Conservation (phyloP, 345 rosid species). For the Viola odorata region DNA sequence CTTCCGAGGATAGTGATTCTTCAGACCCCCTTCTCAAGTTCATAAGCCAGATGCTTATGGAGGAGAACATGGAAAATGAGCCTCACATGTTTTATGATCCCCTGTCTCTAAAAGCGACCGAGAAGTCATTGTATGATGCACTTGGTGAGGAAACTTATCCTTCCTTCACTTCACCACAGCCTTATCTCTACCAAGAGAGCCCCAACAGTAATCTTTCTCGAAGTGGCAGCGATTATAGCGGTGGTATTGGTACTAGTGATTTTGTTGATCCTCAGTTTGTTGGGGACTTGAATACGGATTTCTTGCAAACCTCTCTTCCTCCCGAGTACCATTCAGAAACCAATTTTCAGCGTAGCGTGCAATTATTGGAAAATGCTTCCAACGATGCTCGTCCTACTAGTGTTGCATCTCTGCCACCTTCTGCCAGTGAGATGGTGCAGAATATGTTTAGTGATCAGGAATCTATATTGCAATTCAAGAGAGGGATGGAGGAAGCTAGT, state of each 20-base stretch:
- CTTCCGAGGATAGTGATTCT: conserved; percentile 21
- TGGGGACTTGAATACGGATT: conserved; percentile 4
- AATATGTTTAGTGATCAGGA: conserved; percentile 51
- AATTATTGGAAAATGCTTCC: conserved; percentile 15
- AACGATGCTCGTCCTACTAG: conserved; percentile 10
- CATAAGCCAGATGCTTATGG: conserved; percentile 28
- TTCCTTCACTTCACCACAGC: neutral
- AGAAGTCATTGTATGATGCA: conserved; percentile 22
- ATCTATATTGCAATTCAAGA: conserved; percentile 59
- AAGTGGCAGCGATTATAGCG: conserved; percentile 14
- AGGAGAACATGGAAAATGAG: conserved; percentile 26
- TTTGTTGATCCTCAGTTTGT: conserved; percentile 5
- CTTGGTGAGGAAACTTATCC: conserved; percentile 17
- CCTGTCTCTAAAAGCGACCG: conserved; percentile 18
- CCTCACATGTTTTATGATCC: conserved; percentile 24
- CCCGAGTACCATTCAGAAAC: conserved; percentile 12
- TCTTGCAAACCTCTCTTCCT: conserved; percentile 11
- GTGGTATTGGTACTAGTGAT: neutral
- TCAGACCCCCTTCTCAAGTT: conserved; percentile 25
- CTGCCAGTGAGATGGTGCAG: conserved; percentile 32
- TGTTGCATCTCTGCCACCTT: conserved; percentile 25
- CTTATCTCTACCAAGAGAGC: conserved; percentile 13
- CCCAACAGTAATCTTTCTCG: conserved; percentile 16
- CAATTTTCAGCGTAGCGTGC: conserved; percentile 7
- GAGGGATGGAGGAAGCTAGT: conserved; percentile 78